phyloP scores from a whole-genome alignment of 2,329 filamentous ascomycete genomes.

The Ilyonectria mors-panacis region DNA sequence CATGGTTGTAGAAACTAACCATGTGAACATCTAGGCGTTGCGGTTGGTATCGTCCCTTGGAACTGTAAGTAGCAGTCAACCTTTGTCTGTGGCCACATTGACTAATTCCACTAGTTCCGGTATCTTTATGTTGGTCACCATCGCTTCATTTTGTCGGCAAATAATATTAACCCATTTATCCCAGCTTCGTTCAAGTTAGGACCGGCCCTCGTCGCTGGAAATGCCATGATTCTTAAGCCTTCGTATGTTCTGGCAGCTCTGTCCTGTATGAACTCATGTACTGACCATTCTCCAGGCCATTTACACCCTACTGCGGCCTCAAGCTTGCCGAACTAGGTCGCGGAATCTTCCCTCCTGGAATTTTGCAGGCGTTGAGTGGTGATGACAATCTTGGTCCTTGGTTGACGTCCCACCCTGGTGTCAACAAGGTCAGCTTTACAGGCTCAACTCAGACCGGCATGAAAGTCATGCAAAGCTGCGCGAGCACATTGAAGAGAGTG shows the following conservation, averaged over 20 bases:
- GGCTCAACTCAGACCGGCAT: slow-evolving; percentile 73
- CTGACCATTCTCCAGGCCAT: slow-evolving; percentile 52
- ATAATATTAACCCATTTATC: slow-evolving; percentile 51
- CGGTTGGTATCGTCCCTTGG: slow-evolving; percentile 27
- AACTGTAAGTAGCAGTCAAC: slow-evolving; percentile 7
- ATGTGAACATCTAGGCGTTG: neutral
- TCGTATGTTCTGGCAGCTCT: slow-evolving; percentile 49
- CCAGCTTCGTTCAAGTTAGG: slow-evolving; percentile 72
- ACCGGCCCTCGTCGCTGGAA: slow-evolving; percentile 69
- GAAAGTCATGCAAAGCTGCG: slow-evolving; percentile 68
- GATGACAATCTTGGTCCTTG: slow-evolving; percentile 72
- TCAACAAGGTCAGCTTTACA: slow-evolving; percentile 75
- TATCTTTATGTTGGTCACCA: neutral
- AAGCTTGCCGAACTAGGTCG: slow-evolving; percentile 71
- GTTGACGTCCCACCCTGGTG: slow-evolving; percentile 70
- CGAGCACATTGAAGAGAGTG: slow-evolving; percentile 70
- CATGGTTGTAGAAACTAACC: neutral
- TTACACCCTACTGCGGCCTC: slow-evolving; percentile 69
- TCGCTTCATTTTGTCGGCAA: neutral
- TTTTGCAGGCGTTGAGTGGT: slow-evolving; percentile 72
- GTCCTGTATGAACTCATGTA: neutral
- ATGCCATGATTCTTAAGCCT: slow-evolving; percentile 69
- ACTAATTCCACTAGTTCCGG: slow-evolving; percentile 8
- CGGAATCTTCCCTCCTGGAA: slow-evolving; percentile 71
- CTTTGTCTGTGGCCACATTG: neutral